A percentile compares a stretch with the other conserved stretches of the same genome.
phyloP scores from a whole-genome alignment of 768 basidiomycete species.

The Tylopilus felleus region DNA sequence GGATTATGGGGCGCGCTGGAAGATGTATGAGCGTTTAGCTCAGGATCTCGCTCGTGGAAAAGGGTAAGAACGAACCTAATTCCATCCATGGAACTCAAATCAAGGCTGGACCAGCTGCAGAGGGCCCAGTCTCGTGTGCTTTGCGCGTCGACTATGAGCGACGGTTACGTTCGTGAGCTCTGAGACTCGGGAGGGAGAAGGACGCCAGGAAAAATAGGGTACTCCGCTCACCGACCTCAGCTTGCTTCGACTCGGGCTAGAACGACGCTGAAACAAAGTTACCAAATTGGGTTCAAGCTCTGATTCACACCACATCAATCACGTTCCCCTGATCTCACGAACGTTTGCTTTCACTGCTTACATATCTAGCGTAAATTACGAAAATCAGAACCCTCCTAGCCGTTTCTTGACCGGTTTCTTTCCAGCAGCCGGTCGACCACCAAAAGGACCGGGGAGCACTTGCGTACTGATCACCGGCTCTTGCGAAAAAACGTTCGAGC shows the following conservation, averaged over 20 bases:
- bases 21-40: conserved; percentile 20
- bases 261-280: conserved; percentile 19
- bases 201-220: conserved; percentile 21
- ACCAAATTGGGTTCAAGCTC: conserved; percentile 17
- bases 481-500: conserved; percentile 33
- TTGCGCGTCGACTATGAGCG: conserved; percentile 45
- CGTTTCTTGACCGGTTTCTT: conserved; percentile 65
- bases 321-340: not conserved
- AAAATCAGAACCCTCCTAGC: conserved; percentile 65
- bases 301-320: not conserved
- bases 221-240: conserved; percentile 15
- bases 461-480: conserved; percentile 62
- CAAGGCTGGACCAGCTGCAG: conserved; percentile 52
- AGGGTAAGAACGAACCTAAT: conserved; percentile 43
- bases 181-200: conserved; percentile 20
- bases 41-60: not conserved
- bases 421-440: conserved; percentile 47
- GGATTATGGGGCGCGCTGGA: conserved; percentile 52
- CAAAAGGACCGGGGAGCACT: conserved; percentile 65
- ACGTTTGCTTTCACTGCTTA: not conserved
- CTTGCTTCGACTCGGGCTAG: not conserved
- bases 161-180: conserved; percentile 13
- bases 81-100: conserved; percentile 73
- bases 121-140: conserved; percentile 72
- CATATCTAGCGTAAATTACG: not conserved